Evolutionary conservation across 495 filamentous ascomycete genomes (phyloP).

Genomic region (Neurospora sp.): DNA sequence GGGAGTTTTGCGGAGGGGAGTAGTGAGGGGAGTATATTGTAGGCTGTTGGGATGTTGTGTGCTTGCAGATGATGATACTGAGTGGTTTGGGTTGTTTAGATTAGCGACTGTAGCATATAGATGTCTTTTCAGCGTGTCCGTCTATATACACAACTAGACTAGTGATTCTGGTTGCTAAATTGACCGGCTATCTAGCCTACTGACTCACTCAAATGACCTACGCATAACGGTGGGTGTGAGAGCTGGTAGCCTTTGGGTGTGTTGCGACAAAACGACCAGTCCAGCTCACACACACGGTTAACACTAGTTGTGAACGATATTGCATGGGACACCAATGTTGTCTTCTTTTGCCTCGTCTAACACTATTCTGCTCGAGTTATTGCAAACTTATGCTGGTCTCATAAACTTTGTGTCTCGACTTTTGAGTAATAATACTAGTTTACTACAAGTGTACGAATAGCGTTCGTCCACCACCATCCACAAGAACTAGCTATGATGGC

Average conservation of each 20-base stretch:
- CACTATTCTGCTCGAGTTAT: neutral
- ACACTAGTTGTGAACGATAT: too few species aligned
- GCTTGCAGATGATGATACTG: neutral
- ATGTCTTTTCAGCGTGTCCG: neutral
- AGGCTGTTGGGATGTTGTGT: neutral
- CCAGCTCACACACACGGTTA: too few species aligned
- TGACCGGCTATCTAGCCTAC: too few species aligned
- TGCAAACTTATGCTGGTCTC: neutral
- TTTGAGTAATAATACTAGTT: neutral
- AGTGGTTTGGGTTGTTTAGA: neutral
- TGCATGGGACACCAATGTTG: too few species aligned
- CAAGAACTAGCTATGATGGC: neutral
- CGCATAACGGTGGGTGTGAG: too few species aligned
- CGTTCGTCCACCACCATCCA: neutral
- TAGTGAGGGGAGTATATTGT: constrained; percentile 20
- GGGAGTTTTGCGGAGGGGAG: constrained; percentile 10
- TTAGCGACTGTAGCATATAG: neutral
- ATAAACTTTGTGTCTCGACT: neutral
- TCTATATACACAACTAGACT: too few species aligned
- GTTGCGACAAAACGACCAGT: too few species aligned
- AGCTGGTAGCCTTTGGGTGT: too few species aligned
- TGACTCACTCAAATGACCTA: too few species aligned
- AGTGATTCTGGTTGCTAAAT: too few species aligned
- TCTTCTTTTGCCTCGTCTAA: neutral
- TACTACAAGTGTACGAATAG: neutral